phyloP scores from a whole-genome alignment of 108 stramenopile genomes.

The Heterococcus sp. region DNA sequence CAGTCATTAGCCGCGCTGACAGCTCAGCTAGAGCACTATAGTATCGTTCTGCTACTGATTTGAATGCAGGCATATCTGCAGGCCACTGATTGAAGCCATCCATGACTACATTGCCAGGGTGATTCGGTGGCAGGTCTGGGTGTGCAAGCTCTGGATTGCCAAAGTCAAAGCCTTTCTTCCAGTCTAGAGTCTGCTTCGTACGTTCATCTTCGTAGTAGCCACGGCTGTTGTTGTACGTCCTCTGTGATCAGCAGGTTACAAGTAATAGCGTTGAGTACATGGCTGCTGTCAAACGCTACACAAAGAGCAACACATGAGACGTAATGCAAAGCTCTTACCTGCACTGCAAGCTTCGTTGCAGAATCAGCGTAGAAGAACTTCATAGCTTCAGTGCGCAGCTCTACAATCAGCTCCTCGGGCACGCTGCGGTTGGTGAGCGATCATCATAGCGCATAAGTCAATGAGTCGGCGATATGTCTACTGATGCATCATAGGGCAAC shows the following conservation, averaged over 20 bases:
- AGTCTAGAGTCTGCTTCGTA: slow-evolving; percentile 80
- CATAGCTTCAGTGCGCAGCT: slow-evolving; percentile 59
- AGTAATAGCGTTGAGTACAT: not conserved
- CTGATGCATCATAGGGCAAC: too few species aligned
- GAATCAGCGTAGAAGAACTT: slow-evolving; percentile 64
- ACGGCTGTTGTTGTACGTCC: slow-evolving; percentile 69
- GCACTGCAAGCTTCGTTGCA: not conserved
- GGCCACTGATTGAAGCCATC: slow-evolving; percentile 86
- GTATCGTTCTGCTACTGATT: slow-evolving; percentile 59
- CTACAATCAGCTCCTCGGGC: slow-evolving; percentile 55
- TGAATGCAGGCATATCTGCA: slow-evolving; percentile 51
- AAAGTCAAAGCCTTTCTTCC: slow-evolving; percentile 80
- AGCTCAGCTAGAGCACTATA: slow-evolving; percentile 67
- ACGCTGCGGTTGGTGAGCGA: too few species aligned
- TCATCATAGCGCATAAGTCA: too few species aligned
- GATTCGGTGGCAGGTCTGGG: slow-evolving; percentile 60
- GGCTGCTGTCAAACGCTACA: not conserved
- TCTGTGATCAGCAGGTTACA: slow-evolving; percentile 57
- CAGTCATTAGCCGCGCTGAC: slow-evolving; percentile 51
- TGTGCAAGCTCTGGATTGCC: slow-evolving; percentile 73
- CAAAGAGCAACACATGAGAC: not conserved
- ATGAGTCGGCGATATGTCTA: too few species aligned
- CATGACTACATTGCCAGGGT: slow-evolving; percentile 57
- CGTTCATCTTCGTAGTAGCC: slow-evolving; percentile 90
- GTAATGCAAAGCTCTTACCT: not conserved